phyloP scores from a whole-genome alignment of 768 basidiomycete species.

The Cyathus striatus region DNA sequence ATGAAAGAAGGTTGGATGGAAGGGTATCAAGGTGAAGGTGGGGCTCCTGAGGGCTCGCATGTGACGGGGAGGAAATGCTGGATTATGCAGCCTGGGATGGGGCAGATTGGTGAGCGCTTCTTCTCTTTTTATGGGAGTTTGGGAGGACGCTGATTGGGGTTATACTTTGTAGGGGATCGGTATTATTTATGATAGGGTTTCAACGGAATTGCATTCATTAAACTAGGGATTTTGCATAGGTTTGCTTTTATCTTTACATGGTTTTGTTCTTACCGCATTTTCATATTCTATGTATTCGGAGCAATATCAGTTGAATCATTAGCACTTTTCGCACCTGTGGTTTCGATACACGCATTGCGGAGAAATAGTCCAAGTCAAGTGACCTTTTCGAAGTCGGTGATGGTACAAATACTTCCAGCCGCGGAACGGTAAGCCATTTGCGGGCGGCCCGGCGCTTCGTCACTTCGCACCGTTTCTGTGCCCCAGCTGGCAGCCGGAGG shows the following conservation, averaged over 20 bases:
- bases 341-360: not conserved
- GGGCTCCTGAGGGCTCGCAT: conserved; percentile 39
- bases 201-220: too few species aligned
- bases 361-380: too few species aligned
- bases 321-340: not conserved
- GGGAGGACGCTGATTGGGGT: conserved; percentile 1
- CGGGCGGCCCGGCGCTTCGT: not conserved
- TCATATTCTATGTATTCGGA: not conserved
- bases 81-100: conserved; percentile 86
- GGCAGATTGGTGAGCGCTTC: conserved; percentile 67
- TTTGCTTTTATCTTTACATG: not conserved
- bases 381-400: too few species aligned
- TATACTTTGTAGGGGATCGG: conserved; percentile 26
- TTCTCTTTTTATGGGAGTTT: conserved; percentile 1
- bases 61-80: conserved; percentile 67
- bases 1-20: conserved; percentile 74
- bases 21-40: conserved; percentile 44
- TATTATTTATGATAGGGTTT: conserved; percentile 28
- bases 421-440: too few species aligned
- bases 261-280: not conserved
- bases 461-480: not conserved
- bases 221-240: too few species aligned
- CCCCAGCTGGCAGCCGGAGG: too few species aligned
- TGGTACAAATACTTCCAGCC: too few species aligned
- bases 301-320: not conserved